Base-by-base conservation (phyloP, 495 filamentous ascomycete genomes). In the Penicillium silybi region DNA sequence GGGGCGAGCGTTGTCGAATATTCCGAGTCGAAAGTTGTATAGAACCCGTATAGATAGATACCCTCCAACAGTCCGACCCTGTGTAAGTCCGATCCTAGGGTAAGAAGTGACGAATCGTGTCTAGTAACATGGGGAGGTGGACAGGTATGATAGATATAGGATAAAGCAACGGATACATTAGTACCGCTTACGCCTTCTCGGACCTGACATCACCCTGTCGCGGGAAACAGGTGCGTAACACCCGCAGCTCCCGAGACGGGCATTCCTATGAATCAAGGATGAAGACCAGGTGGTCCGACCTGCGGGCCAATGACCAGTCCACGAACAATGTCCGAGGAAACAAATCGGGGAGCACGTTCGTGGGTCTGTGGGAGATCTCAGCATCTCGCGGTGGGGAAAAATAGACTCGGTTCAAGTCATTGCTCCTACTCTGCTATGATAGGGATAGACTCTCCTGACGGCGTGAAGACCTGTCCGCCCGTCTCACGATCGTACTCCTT, bases 261-360 rank as follows among this genome's bases (percentile, higher is more conserved):
- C 59, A 65, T 65, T 65, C 62, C 59, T 52, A 53, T 58, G 51
- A 61, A 61, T 59, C 55, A 62, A 59, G 59, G 56, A 50, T 48
- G 13, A 45, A 37, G 34, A 34, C 22, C 48, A 46, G 56, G 52
- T 42, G 43, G 38, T 42, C 27, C 23, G 41, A 27, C 11, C 43
- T 18, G 32, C 41, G 26, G 32, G 41, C 50, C 43, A 52, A 53
- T 57, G 46, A 50, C 44, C 37, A 19, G 19, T 5, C 11, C 35
- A 34, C 8, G 25, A 51, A 41, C 32, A 23, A 18, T 22, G 35
- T 11, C 23, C 41, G 44, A 7, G 17, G 19, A 18, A 29, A 25
- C 8, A n/a, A 32, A n/a, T 9, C 18, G 10, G 5, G 37, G 37
- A 39, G 16, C n/a, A 19, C 4, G 37, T 39, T 32, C 29, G 11